Percentiles rank a stretch among this genome's conserved stretches.
phyloP scores from a whole-genome alignment of 1,284 basidiomycete species.

The Austroboletus olivaceoglutinosus region DNA sequence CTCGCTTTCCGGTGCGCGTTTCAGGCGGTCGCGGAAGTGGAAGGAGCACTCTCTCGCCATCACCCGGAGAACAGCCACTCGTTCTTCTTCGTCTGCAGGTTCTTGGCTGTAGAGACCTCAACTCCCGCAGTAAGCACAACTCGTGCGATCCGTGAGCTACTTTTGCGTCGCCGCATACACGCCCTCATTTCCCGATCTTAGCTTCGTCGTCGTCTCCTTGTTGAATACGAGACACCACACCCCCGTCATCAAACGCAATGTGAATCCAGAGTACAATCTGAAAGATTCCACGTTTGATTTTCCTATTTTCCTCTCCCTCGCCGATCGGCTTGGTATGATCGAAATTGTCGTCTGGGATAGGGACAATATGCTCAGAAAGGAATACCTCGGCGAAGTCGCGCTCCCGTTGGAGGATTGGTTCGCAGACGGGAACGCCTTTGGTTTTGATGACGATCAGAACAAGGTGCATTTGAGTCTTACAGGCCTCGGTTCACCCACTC shows the following conservation, averaged over 20 bases:
- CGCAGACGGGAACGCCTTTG: slow-evolving; percentile 45
- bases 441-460: slow-evolving; percentile 59
- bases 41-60: slow-evolving; percentile 46
- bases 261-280: slow-evolving; percentile 72
- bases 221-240: slow-evolving; percentile 70
- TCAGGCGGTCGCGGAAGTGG: slow-evolving; percentile 40
- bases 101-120: slow-evolving; percentile 57
- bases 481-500: neutral
- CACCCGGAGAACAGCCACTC: slow-evolving; percentile 61
- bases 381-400: slow-evolving; percentile 89
- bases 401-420: slow-evolving; percentile 84
- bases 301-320: slow-evolving; percentile 74
- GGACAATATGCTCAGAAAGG: slow-evolving; percentile 77
- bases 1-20: slow-evolving; percentile 45
- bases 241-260: slow-evolving; percentile 73
- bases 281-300: slow-evolving; percentile 86
- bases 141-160: slow-evolving; percentile 70
- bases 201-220: slow-evolving; percentile 73
- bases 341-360: slow-evolving; percentile 95
- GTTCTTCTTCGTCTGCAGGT: slow-evolving; percentile 67
- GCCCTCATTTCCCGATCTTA: slow-evolving; percentile 28
- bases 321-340: slow-evolving; percentile 70
- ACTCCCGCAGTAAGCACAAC: slow-evolving; percentile 62
- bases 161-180: neutral
- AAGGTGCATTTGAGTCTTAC: slow-evolving; percentile 42